phyloP scores from a whole-genome alignment of 2,329 filamentous ascomycete species.

The Pezicula neosporulosa region DNA sequence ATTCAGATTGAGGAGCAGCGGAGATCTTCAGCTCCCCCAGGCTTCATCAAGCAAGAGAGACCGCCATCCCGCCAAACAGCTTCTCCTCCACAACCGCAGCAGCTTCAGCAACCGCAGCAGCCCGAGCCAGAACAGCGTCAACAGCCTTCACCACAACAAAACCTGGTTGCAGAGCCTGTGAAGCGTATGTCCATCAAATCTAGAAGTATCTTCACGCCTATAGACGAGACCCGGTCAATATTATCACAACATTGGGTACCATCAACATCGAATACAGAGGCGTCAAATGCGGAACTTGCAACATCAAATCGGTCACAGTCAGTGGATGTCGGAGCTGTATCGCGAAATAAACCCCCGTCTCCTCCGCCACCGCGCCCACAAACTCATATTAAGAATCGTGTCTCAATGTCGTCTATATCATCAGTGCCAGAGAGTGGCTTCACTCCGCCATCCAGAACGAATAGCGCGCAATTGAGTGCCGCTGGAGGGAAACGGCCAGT shows the following conservation, averaged over 20 bases:
- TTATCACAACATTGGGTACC: constrained; percentile 77
- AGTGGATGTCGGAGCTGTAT: constrained; percentile 57
- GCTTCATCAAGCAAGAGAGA: constrained; percentile 58
- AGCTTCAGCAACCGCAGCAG: constrained; percentile 46
- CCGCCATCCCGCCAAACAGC: constrained; percentile 48
- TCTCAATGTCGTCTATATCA: constrained; percentile 48
- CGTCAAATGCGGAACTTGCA: constrained; percentile 20
- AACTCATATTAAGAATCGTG: constrained; percentile 41
- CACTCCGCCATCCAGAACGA: constrained; percentile 72
- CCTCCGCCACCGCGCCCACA: constrained; percentile 46
- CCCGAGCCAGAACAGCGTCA: constrained; percentile 24
- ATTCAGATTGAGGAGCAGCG: constrained; percentile 75
- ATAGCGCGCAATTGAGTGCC: constrained; percentile 60
- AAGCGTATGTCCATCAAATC: constrained; percentile 48
- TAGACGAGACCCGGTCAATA: constrained; percentile 88
- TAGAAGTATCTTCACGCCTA: constrained; percentile 91
- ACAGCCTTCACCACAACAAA: constrained; percentile 20
- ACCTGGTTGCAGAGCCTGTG: constrained; percentile 42
- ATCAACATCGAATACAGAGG: constrained; percentile 45
- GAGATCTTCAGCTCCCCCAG: constrained; percentile 69
- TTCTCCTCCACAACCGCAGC: constrained; percentile 43
- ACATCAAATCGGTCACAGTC: constrained; percentile 55
- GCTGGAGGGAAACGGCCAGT: constrained; percentile 69
- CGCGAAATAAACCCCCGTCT: constrained; percentile 49
- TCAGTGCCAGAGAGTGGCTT: constrained; percentile 61